phyloP scores from a whole-genome alignment of 164 flowering plant genomes.

The Liquidambar formosana region DNA sequence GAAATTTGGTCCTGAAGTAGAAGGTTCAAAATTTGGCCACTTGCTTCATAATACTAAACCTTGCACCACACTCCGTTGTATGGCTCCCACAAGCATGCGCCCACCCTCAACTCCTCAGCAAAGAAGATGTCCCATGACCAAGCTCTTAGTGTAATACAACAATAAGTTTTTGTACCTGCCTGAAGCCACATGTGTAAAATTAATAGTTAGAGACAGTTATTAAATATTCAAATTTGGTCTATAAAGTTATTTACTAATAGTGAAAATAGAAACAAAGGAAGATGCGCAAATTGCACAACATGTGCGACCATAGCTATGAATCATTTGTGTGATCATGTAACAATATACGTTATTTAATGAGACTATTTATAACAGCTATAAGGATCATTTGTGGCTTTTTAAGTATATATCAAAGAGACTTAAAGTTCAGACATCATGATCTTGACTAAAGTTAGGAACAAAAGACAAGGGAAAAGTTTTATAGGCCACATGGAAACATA shows the following conservation, averaged over 20 bases:
- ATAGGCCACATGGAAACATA: not conserved
- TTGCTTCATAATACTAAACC: constrained; percentile 15
- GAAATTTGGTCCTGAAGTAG: constrained; percentile 6
- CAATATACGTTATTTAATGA: not conserved
- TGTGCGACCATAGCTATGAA: not conserved
- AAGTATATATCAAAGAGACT: not conserved
- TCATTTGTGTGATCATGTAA: not conserved
- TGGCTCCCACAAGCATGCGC: constrained; percentile 19
- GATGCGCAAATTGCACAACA: not conserved
- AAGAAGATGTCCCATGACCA: constrained; percentile 20
- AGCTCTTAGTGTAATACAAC: constrained; percentile 6
- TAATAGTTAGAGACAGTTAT: not conserved
- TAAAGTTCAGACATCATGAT: not conserved
- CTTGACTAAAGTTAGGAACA: not conserved
- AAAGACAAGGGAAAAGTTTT: not conserved
- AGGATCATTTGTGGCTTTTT: not conserved
- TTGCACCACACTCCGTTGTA: constrained; percentile 16
- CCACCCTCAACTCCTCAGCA: constrained; percentile 13
- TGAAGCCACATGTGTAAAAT: not conserved
- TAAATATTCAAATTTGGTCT: not conserved
- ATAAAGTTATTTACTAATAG: not conserved
- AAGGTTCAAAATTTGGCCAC: constrained; percentile 8
- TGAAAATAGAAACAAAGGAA: not conserved
- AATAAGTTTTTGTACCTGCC: constrained; percentile 11
- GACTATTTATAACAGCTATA: not conserved